Evolutionary conservation across 345 rosid genomes (phyloP), one percentile per base, ranked within the genome.

Genomic region (Abelmoschus esculentus): DNA sequence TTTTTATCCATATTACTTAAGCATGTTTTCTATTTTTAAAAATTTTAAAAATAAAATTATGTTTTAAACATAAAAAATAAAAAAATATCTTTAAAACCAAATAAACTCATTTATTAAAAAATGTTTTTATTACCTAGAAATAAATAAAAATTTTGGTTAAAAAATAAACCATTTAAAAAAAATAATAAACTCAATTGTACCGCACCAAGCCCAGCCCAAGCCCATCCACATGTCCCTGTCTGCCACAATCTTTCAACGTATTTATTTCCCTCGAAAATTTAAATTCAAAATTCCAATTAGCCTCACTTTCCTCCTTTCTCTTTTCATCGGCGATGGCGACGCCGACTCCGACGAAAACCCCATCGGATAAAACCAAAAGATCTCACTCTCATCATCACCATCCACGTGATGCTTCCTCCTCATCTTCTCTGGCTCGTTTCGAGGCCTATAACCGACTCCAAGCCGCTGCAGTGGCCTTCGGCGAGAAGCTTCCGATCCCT

Each of bases 381-480:
- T 76, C 78, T 76, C 79, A 67, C n/a, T 70, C 61, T 14, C 80
- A 73, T 14, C 80, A 73, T 56, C 58, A 71, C 17, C 67, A 65
- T 74, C 75, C 78, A 28, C 66, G 72, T 66, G 74, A 61, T 6
- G 36, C 77, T 46, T 74, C 70, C 22, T 63, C 61, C 19, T 32
- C 36, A 32, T 53, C 56, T n/a, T 52, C 82, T 36, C 55, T 85
- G 18, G 81, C 93, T 42, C 86, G 99, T 67, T 89, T 95, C 71
- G 97, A 95, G 79, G 97, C 96, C 8, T 95, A 95, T 77, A 95
- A 90, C 69, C 93, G 96, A 56, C 85, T 95, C 22, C 97, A 95
- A 59, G 96, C 97, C 0, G 96, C 93, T 7, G 96, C 36, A 4
- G 36, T 32, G 36, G 36, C 36, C 36, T 32, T 32, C 36, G 36